Percentiles rank a stretch among this genome's conserved stretches.
Conservation (phyloP, 805 yeast species). For the Candida pseudoglaebosa region DNA sequence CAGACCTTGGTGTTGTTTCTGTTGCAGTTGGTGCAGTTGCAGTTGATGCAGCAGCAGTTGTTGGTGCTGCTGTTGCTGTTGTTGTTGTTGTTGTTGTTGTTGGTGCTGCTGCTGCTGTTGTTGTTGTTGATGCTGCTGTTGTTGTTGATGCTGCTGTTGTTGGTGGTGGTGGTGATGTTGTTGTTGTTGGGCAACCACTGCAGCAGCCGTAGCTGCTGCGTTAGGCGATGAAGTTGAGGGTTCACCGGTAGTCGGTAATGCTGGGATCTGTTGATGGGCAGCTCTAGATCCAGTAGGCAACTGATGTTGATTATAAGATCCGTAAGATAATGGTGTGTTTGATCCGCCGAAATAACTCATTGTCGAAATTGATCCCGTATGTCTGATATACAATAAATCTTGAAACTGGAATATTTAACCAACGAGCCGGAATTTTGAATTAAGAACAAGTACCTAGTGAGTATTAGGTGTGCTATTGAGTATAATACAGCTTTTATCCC, state of each 20-base stretch:
- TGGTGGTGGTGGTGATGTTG: too few relatives aligned
- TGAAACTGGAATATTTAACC: not conserved
- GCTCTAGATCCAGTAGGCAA: constrained; percentile 2
- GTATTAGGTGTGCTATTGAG: too few relatives aligned
- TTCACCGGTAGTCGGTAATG: constrained; percentile 1
- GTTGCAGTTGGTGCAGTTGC: not conserved
- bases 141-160: constrained; percentile 6
- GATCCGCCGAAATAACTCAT: constrained; percentile 4
- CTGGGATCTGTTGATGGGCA: constrained; percentile 5
- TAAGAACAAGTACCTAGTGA: too few relatives aligned
- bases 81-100: constrained; percentile 5
- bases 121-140: constrained; percentile 3
- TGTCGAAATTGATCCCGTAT: not conserved
- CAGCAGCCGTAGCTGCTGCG: constrained; percentile 3
- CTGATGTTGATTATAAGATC: constrained; percentile 4
- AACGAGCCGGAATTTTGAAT: not conserved
- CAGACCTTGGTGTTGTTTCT: not conserved
- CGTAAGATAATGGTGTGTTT: constrained; percentile 3
- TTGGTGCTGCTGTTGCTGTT: constrained; percentile 3
- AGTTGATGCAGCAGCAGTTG: not conserved
- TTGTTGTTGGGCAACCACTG: constrained; percentile 4
- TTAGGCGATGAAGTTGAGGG: not conserved
- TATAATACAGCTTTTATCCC: too few relatives aligned
- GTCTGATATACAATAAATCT: not conserved
- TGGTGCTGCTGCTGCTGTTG: constrained; percentile 3